Percentiles rank a stretch among this genome's conserved stretches.
phyloP scores from a whole-genome alignment of 192 early-diverging fungal species.

The Rhizophagus clarus region DNA sequence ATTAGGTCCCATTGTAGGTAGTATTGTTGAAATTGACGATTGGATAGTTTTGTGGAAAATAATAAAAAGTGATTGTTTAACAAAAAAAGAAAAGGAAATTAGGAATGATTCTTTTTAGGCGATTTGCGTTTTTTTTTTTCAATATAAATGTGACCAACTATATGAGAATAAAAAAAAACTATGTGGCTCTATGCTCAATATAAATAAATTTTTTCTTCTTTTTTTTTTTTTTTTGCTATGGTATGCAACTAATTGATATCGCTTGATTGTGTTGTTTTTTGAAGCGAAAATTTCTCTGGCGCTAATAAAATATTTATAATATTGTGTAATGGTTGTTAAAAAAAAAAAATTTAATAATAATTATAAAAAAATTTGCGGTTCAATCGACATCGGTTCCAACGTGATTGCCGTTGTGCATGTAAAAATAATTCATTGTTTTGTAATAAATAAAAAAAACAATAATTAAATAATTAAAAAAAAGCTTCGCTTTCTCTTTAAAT shows the following conservation, averaged over 20 bases:
- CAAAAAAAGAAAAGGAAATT: slow-evolving; percentile 18
- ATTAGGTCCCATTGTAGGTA: slow-evolving; percentile 30
- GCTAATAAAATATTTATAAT: no score
- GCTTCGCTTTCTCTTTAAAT: neutral
- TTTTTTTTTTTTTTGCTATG: neutral
- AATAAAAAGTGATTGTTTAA: neutral
- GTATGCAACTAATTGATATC: neutral
- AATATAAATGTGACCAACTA: neutral
- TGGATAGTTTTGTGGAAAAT: neutral
- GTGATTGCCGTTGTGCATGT: slow-evolving; percentile 13
- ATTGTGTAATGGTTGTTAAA: neutral
- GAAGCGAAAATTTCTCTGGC: no score
- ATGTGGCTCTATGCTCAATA: neutral
- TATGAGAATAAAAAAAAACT: neutral
- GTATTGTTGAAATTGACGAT: neutral
- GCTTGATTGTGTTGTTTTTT: neutral
- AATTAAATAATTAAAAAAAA: slow-evolving; percentile 4
- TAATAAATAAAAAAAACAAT: neutral
- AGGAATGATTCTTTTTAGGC: neutral
- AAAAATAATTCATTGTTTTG: slow-evolving; percentile 14
- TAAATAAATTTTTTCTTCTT: neutral
- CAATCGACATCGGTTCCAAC: slow-evolving; percentile 26
- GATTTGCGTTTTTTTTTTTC: neutral
- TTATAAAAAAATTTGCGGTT: neutral
- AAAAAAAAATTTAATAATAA: neutral